Percentiles rank a stretch among this genome's conserved stretches.
phyloP scores from a whole-genome alignment of 352 stramenopile species.

The Globisporangium uncinulatum region DNA sequence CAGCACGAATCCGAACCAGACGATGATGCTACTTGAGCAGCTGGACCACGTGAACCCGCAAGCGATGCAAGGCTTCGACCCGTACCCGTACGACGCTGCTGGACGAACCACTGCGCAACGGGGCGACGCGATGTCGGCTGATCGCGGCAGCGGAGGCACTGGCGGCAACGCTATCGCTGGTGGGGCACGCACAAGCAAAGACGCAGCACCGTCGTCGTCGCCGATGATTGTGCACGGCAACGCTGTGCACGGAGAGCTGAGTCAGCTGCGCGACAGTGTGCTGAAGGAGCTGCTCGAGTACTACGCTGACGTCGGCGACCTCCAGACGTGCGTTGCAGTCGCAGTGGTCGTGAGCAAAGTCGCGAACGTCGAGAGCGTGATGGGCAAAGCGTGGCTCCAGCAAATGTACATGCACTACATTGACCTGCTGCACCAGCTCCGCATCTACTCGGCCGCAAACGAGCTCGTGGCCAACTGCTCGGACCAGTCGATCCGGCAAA shows the following conservation, averaged over 20 bases:
- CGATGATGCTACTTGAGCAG: conserved; percentile 73
- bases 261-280: conserved; percentile 62
- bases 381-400: conserved; percentile 84
- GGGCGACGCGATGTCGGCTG: not conserved
- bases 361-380: conserved; percentile 72
- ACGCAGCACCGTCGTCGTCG: conserved; percentile 40
- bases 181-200: conserved; percentile 22
- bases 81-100: conserved; percentile 73
- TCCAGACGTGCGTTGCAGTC: conserved; percentile 81
- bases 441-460: conserved; percentile 85
- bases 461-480: conserved; percentile 81
- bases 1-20: conserved; percentile 49
- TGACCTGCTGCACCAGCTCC: conserved; percentile 80
- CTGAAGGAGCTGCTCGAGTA: conserved; percentile 87
- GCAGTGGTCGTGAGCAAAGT: conserved; percentile 66
- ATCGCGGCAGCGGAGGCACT: not conserved
- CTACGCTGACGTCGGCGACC: conserved; percentile 78
- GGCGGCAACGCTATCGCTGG: conserved; percentile 4
- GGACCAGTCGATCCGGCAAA: conserved; percentile 84
- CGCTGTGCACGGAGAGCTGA: conserved; percentile 67
- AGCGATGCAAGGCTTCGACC: conserved; percentile 82
- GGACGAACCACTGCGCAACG: conserved; percentile 18
- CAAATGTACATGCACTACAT: conserved; percentile 91
- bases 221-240: conserved; percentile 70
- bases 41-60: conserved; percentile 84